phyloP scores from a whole-genome alignment of 768 basidiomycete species.

The Psilocybe sp. region DNA sequence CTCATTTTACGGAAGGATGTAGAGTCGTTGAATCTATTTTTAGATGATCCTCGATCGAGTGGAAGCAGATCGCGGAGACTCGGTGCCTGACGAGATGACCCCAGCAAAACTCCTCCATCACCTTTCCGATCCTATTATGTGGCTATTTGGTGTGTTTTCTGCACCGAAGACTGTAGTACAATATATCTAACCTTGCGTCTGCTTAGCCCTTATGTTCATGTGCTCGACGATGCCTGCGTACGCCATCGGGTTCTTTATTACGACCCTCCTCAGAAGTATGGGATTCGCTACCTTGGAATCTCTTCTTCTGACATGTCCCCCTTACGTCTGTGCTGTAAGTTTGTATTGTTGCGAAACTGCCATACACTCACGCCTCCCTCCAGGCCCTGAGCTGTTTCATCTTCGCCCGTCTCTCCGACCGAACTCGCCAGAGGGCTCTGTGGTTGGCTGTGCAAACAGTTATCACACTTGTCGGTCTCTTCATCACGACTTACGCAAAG shows the following conservation, averaged over 20 bases:
- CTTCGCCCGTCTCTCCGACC: conserved; percentile 48
- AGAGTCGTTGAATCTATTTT: no score
- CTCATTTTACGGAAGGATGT: no score
- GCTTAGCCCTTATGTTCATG: conserved; percentile 44
- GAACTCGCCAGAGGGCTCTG: conserved; percentile 36
- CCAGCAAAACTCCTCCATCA: conserved; percentile 31
- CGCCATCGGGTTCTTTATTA: conserved; percentile 48
- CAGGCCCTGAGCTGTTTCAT: conserved; percentile 38
- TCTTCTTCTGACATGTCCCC: conserved; percentile 41
- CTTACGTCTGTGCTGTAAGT: conserved; percentile 45
- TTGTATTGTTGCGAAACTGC: background rate
- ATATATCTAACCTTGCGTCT: background rate
- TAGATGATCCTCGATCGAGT: conserved; percentile 39
- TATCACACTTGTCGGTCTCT: conserved; percentile 39
- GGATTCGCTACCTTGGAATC: conserved; percentile 24
- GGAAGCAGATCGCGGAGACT: conserved; percentile 48
- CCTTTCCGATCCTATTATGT: conserved; percentile 47
- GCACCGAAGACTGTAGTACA: background rate
- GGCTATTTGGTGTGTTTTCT: conserved; percentile 36
- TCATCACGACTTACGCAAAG: conserved; percentile 36
- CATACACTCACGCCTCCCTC: conserved; percentile 1
- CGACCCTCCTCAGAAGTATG: conserved; percentile 46
- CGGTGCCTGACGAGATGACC: conserved; percentile 41
- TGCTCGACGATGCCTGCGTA: conserved; percentile 49
- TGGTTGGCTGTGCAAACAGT: conserved; percentile 41